phyloP scores from a whole-genome alignment of 495 filamentous ascomycete genomes.

The Neurospora cerealis region DNA sequence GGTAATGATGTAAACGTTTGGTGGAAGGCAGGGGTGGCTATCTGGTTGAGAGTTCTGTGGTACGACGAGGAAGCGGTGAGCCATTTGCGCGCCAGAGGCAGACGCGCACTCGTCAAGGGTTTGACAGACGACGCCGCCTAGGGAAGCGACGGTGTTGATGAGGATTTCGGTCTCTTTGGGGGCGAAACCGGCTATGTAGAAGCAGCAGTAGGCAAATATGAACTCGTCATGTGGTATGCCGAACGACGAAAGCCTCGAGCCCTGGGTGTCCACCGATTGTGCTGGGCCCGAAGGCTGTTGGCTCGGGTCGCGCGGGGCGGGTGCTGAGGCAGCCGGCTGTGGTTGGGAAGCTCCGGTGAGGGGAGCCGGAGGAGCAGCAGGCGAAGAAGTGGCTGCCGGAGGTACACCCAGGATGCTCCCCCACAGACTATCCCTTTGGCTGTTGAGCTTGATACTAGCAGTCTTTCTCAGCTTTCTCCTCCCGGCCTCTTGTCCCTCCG shows the following conservation, averaged over 20 bases:
- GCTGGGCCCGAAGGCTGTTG: conserved; percentile 1
- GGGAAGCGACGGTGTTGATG: conserved; percentile 29
- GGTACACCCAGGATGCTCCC: conserved; percentile 61
- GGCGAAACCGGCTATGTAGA: conserved; percentile 58
- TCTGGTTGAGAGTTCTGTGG: conserved; percentile 34
- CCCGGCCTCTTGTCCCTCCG: conserved; percentile 27
- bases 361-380: not conserved
- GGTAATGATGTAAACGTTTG: conserved; percentile 50
- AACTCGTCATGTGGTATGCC: conserved; percentile 14
- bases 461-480: conserved; percentile 68
- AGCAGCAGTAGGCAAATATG: conserved; percentile 46
- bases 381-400: not conserved
- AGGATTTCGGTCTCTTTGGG: conserved; percentile 32
- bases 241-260: conserved; percentile 20
- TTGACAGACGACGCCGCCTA: conserved; percentile 33
- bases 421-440: conserved; percentile 78
- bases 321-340: conserved; percentile 3
- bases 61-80: conserved; percentile 38
- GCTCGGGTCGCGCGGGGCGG: conserved; percentile 1
- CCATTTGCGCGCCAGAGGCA: conserved; percentile 14
- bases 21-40: conserved; percentile 27
- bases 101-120: conserved; percentile 34
- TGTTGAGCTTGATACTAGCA: conserved; percentile 66
- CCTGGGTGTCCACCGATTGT: conserved; percentile 15
- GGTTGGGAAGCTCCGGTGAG: not conserved